Percentiles rank a stretch among this genome's conserved stretches.
Evolutionary conservation across 2,329 filamentous ascomycete genomes (phyloP).

Genomic region (Myrmaecium sp.): DNA sequence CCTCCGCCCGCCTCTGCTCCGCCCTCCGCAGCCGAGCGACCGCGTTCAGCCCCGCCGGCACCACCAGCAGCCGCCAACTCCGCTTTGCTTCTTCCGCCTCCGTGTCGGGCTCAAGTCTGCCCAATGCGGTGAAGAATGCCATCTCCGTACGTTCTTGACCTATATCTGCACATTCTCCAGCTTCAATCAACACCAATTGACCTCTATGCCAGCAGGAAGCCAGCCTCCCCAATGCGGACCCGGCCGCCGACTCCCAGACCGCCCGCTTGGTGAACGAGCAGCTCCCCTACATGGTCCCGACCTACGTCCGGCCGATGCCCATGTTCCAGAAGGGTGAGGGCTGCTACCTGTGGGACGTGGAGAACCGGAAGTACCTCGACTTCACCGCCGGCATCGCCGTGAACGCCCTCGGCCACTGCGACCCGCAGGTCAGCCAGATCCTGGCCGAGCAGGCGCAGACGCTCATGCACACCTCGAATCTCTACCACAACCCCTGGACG

Average conservation of each 20-base stretch:
- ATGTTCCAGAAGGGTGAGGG: slow-evolving; percentile 83
- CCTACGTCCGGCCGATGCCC: slow-evolving; percentile 76
- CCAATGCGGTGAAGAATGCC: slow-evolving; percentile 22
- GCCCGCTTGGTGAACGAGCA: slow-evolving; percentile 58
- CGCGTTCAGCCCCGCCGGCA: slow-evolving; percentile 7
- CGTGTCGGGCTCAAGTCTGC: slow-evolving; percentile 18
- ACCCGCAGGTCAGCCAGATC: slow-evolving; percentile 58
- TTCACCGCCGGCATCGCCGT: slow-evolving; percentile 95
- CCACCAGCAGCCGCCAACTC: slow-evolving; percentile 11
- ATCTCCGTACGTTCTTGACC: slow-evolving; percentile 18
- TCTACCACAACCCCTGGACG: slow-evolving; percentile 96
- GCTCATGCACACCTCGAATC: slow-evolving; percentile 81
- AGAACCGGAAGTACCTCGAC: slow-evolving; percentile 80
- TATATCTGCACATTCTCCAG: background rate
- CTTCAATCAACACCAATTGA: too few species aligned
- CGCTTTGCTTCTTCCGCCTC: slow-evolving; percentile 5
- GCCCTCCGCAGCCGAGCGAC: too few species aligned
- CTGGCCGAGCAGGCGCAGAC: slow-evolving; percentile 60
- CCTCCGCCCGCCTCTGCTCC: slow-evolving; percentile 11
- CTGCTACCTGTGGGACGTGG: slow-evolving; percentile 76
- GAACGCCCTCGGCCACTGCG: slow-evolving; percentile 80
- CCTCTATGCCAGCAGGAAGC: slow-evolving; percentile 16
- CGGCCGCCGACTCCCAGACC: slow-evolving; percentile 55
- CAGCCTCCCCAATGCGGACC: slow-evolving; percentile 51
- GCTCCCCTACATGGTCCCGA: slow-evolving; percentile 83